Percentiles rank a stretch among this genome's conserved stretches.
Evolutionary conservation across 2,329 filamentous ascomycete species (phyloP).

Genomic region (Amesomyces nigricolor): DNA sequence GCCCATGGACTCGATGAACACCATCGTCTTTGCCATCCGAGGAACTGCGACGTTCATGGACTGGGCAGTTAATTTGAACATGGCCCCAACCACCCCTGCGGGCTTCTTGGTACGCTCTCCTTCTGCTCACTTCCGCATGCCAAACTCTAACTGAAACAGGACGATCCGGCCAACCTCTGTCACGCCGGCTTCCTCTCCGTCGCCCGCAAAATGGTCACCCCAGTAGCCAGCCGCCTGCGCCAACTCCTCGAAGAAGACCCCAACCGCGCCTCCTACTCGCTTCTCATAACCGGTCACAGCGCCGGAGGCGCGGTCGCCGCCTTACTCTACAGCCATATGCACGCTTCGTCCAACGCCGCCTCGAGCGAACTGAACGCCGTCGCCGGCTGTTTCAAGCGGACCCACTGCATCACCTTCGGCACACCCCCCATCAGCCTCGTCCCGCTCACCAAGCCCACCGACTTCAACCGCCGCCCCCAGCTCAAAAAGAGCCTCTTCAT

Average conservation of each 20-base stretch:
- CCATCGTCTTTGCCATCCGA: conserved; percentile 77
- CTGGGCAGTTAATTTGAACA: conserved; percentile 78
- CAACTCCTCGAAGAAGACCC: conserved; percentile 69
- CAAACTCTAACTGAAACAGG: conserved; percentile 30
- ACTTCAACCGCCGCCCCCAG: conserved; percentile 29
- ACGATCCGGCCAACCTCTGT: conserved; percentile 70
- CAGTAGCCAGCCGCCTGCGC: conserved; percentile 65
- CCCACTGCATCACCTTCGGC: conserved; percentile 85
- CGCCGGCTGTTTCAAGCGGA: conserved; percentile 64
- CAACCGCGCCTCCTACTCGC: conserved; percentile 56
- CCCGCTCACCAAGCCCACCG: conserved; percentile 57
- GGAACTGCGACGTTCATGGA: conserved; percentile 77
- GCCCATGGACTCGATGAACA: conserved; percentile 69
- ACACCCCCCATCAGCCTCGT: conserved; percentile 70
- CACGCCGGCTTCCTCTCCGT: conserved; percentile 76
- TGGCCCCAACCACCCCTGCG: conserved; percentile 57
- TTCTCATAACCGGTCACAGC: conserved; percentile 81
- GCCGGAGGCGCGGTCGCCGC: conserved; percentile 80
- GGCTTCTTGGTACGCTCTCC: conserved; percentile 51
- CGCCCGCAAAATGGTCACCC: conserved; percentile 66
- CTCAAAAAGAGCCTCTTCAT: conserved; percentile 67
- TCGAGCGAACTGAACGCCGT: conserved; percentile 65
- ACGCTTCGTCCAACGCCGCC: conserved; percentile 49
- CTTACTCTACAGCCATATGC: conserved; percentile 77
- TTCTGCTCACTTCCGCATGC: background rate